A percentile compares a stretch with the other conserved stretches of the same genome.
phyloP scores from a whole-genome alignment of 2,329 filamentous ascomycete species.

The Paracoccidioides brasiliensis region DNA sequence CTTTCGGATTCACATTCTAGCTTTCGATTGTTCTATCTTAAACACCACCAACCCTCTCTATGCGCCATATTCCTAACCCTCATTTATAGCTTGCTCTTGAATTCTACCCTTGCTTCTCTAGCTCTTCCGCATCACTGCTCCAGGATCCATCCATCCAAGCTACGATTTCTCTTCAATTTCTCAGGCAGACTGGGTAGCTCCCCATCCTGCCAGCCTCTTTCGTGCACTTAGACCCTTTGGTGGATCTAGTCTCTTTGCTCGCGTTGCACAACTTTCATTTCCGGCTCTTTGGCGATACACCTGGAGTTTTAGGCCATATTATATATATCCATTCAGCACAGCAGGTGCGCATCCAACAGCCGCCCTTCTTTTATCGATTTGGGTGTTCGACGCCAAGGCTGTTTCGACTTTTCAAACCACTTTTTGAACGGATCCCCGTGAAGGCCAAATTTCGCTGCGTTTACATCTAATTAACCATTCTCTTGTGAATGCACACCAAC shows the following conservation, averaged over 20 bases:
- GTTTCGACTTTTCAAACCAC: neutral
- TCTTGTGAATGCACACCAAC: neutral
- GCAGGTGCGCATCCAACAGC: neutral
- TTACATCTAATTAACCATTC: neutral
- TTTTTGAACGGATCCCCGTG: no score
- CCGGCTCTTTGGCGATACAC: neutral
- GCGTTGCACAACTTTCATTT: neutral
- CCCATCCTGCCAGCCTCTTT: no score
- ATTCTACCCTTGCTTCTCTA: neutral
- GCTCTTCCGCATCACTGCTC: conserved; percentile 2
- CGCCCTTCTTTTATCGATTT: neutral
- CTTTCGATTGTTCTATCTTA: neutral
- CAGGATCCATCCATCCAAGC: conserved; percentile 6
- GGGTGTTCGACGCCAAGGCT: neutral
- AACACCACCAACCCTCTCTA: neutral
- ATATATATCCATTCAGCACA: no score
- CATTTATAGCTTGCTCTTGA: neutral
- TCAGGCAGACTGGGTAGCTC: neutral
- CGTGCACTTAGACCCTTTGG: neutral
- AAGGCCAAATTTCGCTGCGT: neutral
- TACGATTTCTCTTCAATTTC: neutral
- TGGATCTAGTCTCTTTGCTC: neutral
- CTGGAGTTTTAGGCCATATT: neutral
- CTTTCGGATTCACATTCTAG: neutral
- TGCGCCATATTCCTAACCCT: no score